A percentile compares a stretch with the other conserved stretches of the same genome.
Conservation (phyloP, 345 rosid species). For the Populus deltoides region DNA sequence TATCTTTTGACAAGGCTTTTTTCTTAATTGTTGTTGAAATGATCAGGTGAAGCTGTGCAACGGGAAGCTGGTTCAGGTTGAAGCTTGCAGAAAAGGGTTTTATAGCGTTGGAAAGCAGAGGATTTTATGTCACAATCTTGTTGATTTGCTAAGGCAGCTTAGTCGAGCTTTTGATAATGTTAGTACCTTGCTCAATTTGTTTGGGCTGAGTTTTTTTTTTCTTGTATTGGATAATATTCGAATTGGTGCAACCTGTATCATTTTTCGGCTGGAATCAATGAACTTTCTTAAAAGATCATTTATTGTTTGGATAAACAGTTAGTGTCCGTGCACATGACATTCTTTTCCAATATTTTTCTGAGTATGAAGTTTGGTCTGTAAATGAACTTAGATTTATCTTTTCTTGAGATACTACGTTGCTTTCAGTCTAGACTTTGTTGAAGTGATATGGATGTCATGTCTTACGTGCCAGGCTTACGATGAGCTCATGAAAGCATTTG, state of each 20-base stretch:
- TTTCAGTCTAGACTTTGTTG: background rate
- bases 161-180: slow-evolving; percentile 91
- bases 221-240: background rate
- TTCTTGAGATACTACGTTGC: background rate
- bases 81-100: slow-evolving; percentile 82
- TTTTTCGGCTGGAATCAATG: background rate
- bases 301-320: slow-evolving; percentile 1
- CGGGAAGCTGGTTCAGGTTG: slow-evolving; percentile 83
- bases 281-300: background rate
- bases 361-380: background rate
- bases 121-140: slow-evolving; percentile 75
- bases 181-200: slow-evolving; percentile 4
- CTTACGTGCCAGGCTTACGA: slow-evolving; percentile 63
- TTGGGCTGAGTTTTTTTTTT: background rate
- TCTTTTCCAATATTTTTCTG: background rate
- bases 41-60: slow-evolving; percentile 89
- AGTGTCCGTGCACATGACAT: background rate
- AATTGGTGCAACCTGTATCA: background rate
- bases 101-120: slow-evolving; percentile 70
- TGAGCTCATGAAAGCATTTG: slow-evolving; percentile 85
- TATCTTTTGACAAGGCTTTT: background rate
- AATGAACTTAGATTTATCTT: background rate
- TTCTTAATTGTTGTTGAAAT: background rate
- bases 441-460: slow-evolving; percentile 7
- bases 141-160: slow-evolving; percentile 86